Conservation (phyloP, 2,329 filamentous ascomycete species). For the Teratosphaeria gauchensis region DNA sequence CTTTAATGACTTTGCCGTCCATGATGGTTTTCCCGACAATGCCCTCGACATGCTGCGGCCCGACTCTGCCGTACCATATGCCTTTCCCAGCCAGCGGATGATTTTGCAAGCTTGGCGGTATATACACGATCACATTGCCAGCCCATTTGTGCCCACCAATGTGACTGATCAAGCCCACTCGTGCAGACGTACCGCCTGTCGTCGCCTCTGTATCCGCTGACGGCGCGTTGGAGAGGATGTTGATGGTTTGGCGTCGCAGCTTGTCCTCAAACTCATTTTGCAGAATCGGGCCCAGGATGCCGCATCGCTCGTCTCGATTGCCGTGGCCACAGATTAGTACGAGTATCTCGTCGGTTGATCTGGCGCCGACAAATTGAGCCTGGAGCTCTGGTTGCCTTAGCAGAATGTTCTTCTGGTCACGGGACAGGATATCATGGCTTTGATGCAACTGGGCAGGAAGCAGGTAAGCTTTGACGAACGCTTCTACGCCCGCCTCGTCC, state of each 20-base stretch:
- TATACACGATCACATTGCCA: slow-evolving; percentile 73
- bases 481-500: slow-evolving; percentile 45
- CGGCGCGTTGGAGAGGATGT: slow-evolving; percentile 41
- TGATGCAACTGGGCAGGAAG: slow-evolving; percentile 54
- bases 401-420: slow-evolving; percentile 38
- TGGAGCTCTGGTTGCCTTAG: slow-evolving; percentile 41
- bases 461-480: slow-evolving; percentile 55
- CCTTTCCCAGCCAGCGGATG: slow-evolving; percentile 61
- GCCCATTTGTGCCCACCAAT: slow-evolving; percentile 80
- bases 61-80: slow-evolving; percentile 74
- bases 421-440: slow-evolving; percentile 49
- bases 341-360: slow-evolving; percentile 56
- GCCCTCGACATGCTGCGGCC: slow-evolving; percentile 65
- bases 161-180: slow-evolving; percentile 65
- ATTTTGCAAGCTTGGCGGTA: slow-evolving; percentile 46
- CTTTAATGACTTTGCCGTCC: slow-evolving; percentile 56
- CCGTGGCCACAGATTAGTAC: slow-evolving; percentile 85
- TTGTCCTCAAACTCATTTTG: slow-evolving; percentile 58
- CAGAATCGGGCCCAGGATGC: slow-evolving; percentile 66
- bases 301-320: slow-evolving; percentile 71
- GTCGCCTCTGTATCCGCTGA: slow-evolving; percentile 20
- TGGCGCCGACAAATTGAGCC: slow-evolving; percentile 43
- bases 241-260: slow-evolving; percentile 40
- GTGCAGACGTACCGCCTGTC: slow-evolving; percentile 35
- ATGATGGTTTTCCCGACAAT: slow-evolving; percentile 62